Evolutionary conservation across 352 stramenopile species (phyloP).

Genomic region (Plasmopara halstedii): DNA sequence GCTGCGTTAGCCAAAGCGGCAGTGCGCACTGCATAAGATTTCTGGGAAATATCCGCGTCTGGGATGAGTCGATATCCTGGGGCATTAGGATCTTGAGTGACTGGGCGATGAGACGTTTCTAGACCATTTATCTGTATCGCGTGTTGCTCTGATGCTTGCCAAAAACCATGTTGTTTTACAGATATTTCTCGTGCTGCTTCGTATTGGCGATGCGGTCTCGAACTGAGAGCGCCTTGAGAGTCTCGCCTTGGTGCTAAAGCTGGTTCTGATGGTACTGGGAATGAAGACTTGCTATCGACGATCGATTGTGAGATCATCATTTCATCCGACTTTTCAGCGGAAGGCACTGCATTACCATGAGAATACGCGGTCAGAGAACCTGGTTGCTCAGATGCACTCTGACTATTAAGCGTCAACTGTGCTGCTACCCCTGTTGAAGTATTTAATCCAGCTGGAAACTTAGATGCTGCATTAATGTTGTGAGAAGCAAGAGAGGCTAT

Average conservation of each 20-base stretch:
- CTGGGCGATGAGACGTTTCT: constrained; percentile 5
- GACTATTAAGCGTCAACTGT: constrained; percentile 9
- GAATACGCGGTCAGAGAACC: constrained; percentile 9
- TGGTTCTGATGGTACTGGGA: constrained; percentile 1
- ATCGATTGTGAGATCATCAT: constrained; percentile 10
- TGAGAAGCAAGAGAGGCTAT: background rate
- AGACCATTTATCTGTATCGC: constrained; percentile 15
- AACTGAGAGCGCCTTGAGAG: constrained; percentile 14
- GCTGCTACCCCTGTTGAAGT: background rate
- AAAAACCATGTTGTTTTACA: constrained; percentile 10
- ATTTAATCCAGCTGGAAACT: background rate
- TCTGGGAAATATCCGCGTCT: constrained; percentile 2
- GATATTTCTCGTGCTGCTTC: constrained; percentile 3
- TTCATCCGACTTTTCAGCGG: constrained; percentile 17
- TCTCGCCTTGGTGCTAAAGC: constrained; percentile 15
- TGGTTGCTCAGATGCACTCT: constrained; percentile 2
- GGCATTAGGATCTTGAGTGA: constrained; percentile 7
- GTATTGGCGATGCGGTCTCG: constrained; percentile 16
- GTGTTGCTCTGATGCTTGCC: constrained; percentile 7
- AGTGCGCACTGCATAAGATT: constrained; percentile 19
- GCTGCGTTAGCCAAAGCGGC: constrained; percentile 18
- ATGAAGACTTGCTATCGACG: constrained; percentile 6
- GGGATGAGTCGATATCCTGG: constrained; percentile 8
- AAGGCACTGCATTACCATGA: constrained; percentile 14
- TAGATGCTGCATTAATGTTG: background rate